Conservation (phyloP, 306 rosid species). For the Argentina anserina region DNA sequence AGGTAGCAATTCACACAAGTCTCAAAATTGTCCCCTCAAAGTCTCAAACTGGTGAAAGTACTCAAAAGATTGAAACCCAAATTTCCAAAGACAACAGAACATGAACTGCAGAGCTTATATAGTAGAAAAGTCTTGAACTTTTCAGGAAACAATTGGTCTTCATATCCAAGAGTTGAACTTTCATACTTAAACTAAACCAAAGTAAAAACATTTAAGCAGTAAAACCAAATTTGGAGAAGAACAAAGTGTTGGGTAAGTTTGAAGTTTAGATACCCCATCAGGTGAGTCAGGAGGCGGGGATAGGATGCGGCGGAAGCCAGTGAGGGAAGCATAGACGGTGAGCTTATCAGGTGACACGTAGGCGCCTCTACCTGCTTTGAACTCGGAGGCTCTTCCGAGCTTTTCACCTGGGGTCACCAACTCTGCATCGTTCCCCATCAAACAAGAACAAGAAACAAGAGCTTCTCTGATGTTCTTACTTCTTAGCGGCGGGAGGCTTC, state of each 20-base stretch:
- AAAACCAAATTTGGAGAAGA: neutral
- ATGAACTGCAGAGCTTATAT: neutral
- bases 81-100: neutral
- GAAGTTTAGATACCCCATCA: slow-evolving; percentile 47
- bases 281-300: slow-evolving; percentile 54
- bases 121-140: neutral
- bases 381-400: slow-evolving; percentile 50
- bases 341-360: slow-evolving; percentile 55
- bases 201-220: neutral
- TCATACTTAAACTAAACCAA: neutral
- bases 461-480: neutral
- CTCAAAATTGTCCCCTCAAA: too few relatives aligned
- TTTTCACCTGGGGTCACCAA: slow-evolving; percentile 83
- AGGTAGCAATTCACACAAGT: too few relatives aligned
- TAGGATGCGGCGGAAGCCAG: slow-evolving; percentile 59
- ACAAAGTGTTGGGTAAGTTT: neutral
- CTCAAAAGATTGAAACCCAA: neutral
- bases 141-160: neutral
- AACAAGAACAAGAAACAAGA: neutral
- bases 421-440: slow-evolving; percentile 2
- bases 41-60: too few relatives aligned
- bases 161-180: neutral
- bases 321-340: slow-evolving; percentile 76
- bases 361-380: slow-evolving; percentile 72
- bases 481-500: neutral